Percentiles rank a stretch among this genome's conserved stretches.
Conservation (phyloP, 305 asterid species). For the Solanum hybrid region DNA sequence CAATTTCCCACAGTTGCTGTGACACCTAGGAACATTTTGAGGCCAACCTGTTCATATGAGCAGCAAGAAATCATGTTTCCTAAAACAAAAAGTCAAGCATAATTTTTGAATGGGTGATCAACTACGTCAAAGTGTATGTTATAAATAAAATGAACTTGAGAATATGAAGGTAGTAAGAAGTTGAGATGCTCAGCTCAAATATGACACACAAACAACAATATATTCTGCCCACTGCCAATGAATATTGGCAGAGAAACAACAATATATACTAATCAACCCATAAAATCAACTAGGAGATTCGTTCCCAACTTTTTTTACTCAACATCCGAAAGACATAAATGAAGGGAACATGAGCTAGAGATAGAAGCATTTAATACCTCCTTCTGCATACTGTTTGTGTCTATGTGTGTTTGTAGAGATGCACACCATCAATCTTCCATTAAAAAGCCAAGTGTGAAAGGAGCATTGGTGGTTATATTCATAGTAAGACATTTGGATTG, state of each 20-base stretch:
- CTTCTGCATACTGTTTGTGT: neutral
- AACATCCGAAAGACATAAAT: neutral
- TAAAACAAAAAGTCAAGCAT: neutral
- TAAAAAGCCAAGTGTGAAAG: neutral
- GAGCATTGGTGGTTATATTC: neutral
- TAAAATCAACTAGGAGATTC: neutral
- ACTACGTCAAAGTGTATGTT: neutral
- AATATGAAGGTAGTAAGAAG: neutral
- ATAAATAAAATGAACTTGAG: neutral
- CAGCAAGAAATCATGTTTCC: neutral
- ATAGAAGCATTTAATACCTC: neutral
- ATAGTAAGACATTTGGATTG: neutral
- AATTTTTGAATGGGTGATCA: neutral
- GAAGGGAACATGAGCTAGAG: neutral
- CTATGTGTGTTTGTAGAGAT: neutral
- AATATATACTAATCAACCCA: neutral
- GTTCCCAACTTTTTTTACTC: neutral
- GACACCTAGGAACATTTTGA: constrained; percentile 94
- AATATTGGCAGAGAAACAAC: neutral
- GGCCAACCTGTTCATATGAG: constrained; percentile 51
- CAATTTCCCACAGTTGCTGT: constrained; percentile 89
- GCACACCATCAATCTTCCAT: neutral
- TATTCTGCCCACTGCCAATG: neutral
- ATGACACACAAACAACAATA: neutral
- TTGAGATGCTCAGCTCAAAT: neutral